Conservation (phyloP, 2,329 filamentous ascomycete species). For the Botrytis byssoidea region DNA sequence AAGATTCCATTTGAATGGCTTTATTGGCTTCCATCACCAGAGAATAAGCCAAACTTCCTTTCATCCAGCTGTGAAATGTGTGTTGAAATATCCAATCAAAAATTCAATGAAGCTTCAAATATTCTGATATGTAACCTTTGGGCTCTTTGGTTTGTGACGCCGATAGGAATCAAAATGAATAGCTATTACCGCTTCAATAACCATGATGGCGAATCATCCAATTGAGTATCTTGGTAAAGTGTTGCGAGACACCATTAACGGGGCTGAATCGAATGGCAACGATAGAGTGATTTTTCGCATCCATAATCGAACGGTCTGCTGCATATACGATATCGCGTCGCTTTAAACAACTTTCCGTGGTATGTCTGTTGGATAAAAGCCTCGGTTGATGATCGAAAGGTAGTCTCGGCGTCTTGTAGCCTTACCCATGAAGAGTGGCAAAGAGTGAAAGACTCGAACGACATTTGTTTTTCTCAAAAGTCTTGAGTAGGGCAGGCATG, state of each 20-base stretch:
- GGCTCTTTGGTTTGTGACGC: neutral
- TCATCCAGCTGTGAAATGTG: neutral
- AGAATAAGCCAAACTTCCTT: neutral
- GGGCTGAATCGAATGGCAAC: neutral
- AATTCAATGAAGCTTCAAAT: too few relatives aligned
- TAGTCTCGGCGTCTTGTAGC: neutral
- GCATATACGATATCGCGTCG: neutral
- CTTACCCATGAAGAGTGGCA: neutral
- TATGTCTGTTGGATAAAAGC: neutral
- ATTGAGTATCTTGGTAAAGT: neutral
- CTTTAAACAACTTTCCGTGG: neutral
- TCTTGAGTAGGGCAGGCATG: neutral
- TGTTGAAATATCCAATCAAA: neutral
- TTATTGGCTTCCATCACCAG: neutral
- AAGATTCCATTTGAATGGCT: neutral
- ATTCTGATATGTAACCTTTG: neutral
- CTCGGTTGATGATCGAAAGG: neutral
- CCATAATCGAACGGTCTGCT: neutral
- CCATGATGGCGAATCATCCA: neutral
- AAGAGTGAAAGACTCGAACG: neutral
- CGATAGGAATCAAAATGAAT: neutral
- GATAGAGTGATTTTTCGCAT: neutral
- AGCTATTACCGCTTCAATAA: neutral
- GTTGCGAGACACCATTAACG: neutral
- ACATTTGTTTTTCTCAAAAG: neutral